A percentile compares a stretch with the other conserved stretches of the same genome.
phyloP scores from a whole-genome alignment of 108 stramenopile species.

The Skeletonema grethae region DNA sequence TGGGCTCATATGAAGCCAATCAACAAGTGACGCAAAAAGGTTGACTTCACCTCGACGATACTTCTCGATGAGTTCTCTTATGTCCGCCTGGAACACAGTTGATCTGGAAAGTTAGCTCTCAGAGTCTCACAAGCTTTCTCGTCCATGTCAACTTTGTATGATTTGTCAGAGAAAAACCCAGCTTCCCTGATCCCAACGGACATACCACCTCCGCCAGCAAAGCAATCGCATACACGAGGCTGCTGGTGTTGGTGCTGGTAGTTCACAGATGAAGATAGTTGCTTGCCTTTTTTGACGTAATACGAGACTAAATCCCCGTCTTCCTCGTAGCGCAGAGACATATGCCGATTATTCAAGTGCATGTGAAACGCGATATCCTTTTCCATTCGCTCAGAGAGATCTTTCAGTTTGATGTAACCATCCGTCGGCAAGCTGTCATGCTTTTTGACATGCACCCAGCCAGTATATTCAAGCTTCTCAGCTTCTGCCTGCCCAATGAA shows the following conservation, averaged over 20 bases:
- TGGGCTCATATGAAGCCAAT: conserved; percentile 33
- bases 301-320: neutral
- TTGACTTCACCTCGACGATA: neutral
- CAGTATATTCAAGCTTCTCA: neutral
- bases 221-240: conserved; percentile 16
- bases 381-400: neutral
- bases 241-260: neutral
- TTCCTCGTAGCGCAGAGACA: neutral
- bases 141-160: conserved; percentile 26
- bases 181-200: neutral
- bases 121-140: conserved; percentile 17
- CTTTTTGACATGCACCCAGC: neutral
- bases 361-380: neutral
- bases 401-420: neutral
- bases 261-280: neutral
- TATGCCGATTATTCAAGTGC: neutral
- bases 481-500: neutral
- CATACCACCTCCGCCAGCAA: conserved; percentile 37
- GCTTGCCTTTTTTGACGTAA: neutral
- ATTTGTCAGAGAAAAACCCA: conserved; percentile 7
- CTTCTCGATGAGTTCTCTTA: conserved; percentile 13
- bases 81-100: conserved; percentile 16
- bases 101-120: conserved; percentile 19
- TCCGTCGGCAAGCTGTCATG: neutral
- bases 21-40: neutral